A percentile compares a stretch with the other conserved stretches of the same genome.
phyloP scores from a whole-genome alignment of 257 asterid species.

The Orobanche coerulescens region DNA sequence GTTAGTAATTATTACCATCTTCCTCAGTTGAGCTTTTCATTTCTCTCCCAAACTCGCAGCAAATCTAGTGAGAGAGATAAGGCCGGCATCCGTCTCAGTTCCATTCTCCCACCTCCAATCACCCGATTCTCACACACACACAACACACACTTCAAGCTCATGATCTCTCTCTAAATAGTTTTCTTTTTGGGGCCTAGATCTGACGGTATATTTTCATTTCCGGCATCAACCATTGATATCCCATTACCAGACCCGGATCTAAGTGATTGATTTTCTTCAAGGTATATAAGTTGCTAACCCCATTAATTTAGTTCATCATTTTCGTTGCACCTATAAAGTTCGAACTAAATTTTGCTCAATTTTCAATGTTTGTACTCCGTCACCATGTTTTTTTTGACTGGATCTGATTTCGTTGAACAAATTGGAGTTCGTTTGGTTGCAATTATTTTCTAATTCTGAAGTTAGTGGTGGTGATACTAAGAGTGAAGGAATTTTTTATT shows the following conservation, averaged over 20 bases:
- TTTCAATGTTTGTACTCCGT: background rate
- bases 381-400: background rate
- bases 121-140: background rate
- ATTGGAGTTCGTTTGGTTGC: background rate
- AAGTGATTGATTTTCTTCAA: constrained; percentile 8
- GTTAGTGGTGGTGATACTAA: background rate
- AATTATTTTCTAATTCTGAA: background rate
- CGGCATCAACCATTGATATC: background rate
- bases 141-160: background rate
- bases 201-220: background rate
- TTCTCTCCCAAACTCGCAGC: constrained; percentile 30
- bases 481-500: constrained; percentile 2
- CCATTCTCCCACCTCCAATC: background rate
- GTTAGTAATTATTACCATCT: background rate
- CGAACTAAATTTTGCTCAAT: background rate
- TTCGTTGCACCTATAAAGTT: background rate
- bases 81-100: background rate
- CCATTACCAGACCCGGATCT: constrained; percentile 17
- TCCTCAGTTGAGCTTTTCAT: background rate
- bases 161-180: background rate
- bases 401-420: background rate
- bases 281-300: constrained; percentile 21
- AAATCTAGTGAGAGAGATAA: constrained; percentile 34
- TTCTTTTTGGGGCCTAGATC: background rate
- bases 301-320: background rate